These are phyloP conservation scores for Neltuma alba DNA, from an alignment of 306 rosid genomes.

Conservation along the genomic window DNA sequence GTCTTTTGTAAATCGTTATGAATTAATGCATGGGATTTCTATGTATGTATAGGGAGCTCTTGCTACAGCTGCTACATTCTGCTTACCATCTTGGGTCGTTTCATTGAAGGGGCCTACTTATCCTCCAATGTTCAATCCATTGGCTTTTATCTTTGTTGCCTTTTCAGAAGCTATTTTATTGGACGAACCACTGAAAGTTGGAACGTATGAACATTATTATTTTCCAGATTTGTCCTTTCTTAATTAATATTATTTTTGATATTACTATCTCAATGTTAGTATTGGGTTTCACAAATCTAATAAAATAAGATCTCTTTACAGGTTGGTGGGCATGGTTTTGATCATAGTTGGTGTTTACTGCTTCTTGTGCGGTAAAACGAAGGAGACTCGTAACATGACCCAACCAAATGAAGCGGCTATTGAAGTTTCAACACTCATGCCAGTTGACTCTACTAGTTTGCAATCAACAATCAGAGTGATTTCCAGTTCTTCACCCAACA, in stretches of 20 bases:
- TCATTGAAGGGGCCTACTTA: conserved; percentile 60
- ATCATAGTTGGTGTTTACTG: too few relatives aligned
- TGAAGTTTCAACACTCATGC: conserved; percentile 28
- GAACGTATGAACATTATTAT: conserved; percentile 47
- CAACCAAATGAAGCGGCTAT: conserved; percentile 26
- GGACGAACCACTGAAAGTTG: conserved; percentile 52
- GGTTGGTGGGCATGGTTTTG: too few relatives aligned
- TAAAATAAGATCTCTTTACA: too few relatives aligned
- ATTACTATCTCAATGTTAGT: not conserved
- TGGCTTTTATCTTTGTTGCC: conserved; percentile 67
- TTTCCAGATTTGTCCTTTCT: not conserved
- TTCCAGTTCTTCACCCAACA: conserved; percentile 39
- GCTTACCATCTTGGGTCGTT: conserved; percentile 59
- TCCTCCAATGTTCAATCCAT: conserved; percentile 76
- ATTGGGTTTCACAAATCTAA: too few relatives aligned
- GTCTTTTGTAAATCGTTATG: too few relatives aligned
- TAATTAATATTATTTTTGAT: not conserved
- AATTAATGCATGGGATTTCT: not conserved
- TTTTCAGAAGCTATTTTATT: conserved; percentile 56
- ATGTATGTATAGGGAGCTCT: conserved; percentile 55
- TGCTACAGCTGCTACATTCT: conserved; percentile 63
- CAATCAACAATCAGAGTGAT: conserved; percentile 35
- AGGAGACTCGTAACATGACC: conserved; percentile 22
- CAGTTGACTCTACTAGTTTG: not conserved
- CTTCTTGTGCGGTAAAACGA: conserved; percentile 64